A percentile compares a stretch with the other conserved stretches of the same genome.
phyloP scores from a whole-genome alignment of 371 early-diverging fungal genomes.

The Apophysomyces elegans region DNA sequence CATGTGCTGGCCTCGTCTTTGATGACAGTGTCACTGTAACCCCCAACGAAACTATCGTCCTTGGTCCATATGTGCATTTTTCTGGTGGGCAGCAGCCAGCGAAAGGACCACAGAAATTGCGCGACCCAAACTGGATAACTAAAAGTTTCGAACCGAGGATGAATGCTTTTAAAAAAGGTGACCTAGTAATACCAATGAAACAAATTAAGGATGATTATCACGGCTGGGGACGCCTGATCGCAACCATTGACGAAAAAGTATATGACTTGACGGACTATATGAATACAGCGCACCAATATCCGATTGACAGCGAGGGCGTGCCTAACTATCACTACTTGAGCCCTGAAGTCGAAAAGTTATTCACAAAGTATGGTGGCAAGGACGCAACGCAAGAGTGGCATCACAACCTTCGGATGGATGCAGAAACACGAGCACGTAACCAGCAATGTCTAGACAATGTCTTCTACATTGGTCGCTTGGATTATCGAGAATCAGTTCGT shows the following conservation, averaged over 20 bases:
- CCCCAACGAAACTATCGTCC: slow-evolving; percentile 44
- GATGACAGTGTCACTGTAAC: slow-evolving; percentile 39
- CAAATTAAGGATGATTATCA: slow-evolving; percentile 28
- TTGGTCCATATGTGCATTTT: slow-evolving; percentile 41
- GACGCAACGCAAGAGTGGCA: slow-evolving; percentile 52
- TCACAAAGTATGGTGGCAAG: slow-evolving; percentile 42
- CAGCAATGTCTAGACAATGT: slow-evolving; percentile 75
- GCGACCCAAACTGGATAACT: slow-evolving; percentile 43
- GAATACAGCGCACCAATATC: slow-evolving; percentile 41
- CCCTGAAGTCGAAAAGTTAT: slow-evolving; percentile 40
- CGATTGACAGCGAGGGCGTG: slow-evolving; percentile 22
- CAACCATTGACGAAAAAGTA: slow-evolving; percentile 61
- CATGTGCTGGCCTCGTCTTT: slow-evolving; percentile 56
- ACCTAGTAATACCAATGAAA: slow-evolving; percentile 30
- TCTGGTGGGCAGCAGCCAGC: slow-evolving; percentile 30
- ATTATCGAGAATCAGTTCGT: slow-evolving; percentile 75
- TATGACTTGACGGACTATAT: slow-evolving; percentile 63
- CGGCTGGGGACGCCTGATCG: slow-evolving; percentile 45
- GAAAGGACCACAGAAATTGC: slow-evolving; percentile 29
- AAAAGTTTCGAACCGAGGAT: slow-evolving; percentile 39
- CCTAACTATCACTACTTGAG: slow-evolving; percentile 46
- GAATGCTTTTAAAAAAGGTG: slow-evolving; percentile 30
- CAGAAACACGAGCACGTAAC: slow-evolving; percentile 31
- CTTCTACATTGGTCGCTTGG: slow-evolving; percentile 87
- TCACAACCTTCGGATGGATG: slow-evolving; percentile 42